Base-by-base conservation (phyloP, 352 stramenopile genomes). In the Globisporangium heterothallicum region DNA sequence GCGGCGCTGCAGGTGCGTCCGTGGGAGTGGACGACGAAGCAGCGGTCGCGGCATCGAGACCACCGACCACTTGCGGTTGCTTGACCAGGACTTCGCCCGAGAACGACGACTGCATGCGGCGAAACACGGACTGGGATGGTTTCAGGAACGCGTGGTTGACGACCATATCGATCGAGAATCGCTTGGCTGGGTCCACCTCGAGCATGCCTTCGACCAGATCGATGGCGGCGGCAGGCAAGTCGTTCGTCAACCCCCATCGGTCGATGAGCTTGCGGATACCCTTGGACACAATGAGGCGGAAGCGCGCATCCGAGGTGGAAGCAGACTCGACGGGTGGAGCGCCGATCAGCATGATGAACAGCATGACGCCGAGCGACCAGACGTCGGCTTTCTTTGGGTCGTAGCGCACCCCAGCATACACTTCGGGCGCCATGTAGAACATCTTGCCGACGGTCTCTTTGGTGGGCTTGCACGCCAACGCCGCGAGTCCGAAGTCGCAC, bases 361-460 rank as follows among this genome's bases (percentile, higher is more conserved):
- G 59, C 74, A 93, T 89, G 29, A 93, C 76, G 50, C 83, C 83
- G 27, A 93, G 73, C 49, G 83, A 93, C 83, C 83, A 93, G 36
- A 93, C 70, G 54, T 93, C 83, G 16, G 79, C 79, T 56, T 84
- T 86, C n/a, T 70, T 76, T 12, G 83, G 74, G 64, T 86, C 69
- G 58, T 91, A 93, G 16, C 48, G 50, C 40, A 56, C 48, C 19
- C 72, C 73, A 0, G 71, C 74, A n/a, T 89, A 67, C 22, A 91
- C 78, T 59, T 93, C 83, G 2, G 83, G 83, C 2, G 79, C 80
- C 78, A 93, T 93, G 68, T 93, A 93, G 54, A 88, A 90, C 25
- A 87, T 71, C 63, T 94, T 94, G 38, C 84, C 84, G 34, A 91
- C 84, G 5, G 78, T 82, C 60, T 86, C 70, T 42, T 64, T 67